phyloP scores from a whole-genome alignment of 2,329 filamentous ascomycete species.

The Meredithiella fracta region DNA sequence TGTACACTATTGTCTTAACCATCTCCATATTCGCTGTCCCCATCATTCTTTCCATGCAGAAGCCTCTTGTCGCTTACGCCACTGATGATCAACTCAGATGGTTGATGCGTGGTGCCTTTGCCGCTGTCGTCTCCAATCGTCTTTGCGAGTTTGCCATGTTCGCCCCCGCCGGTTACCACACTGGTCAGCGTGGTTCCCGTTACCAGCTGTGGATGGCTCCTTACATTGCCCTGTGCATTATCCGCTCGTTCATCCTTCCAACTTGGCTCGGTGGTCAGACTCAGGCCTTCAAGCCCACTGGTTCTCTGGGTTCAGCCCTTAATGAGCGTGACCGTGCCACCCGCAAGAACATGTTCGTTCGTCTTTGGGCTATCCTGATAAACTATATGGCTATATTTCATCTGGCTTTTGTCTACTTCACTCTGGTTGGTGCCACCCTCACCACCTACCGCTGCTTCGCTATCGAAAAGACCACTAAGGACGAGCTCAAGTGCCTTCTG shows the following conservation, averaged over 20 bases:
- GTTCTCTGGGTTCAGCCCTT: conserved; percentile 37
- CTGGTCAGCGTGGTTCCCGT: conserved; percentile 37
- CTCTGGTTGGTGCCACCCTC: conserved; percentile 32
- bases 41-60: conserved; percentile 39
- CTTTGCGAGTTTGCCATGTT: conserved; percentile 41
- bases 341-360: conserved; percentile 35
- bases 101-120: conserved; percentile 40
- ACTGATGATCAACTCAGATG: conserved; percentile 37
- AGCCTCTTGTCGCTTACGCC: conserved; percentile 39
- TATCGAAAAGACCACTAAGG: conserved; percentile 22
- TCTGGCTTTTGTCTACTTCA: conserved; percentile 36
- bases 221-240: conserved; percentile 40
- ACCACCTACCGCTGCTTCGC: conserved; percentile 35
- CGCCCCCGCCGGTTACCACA: conserved; percentile 41
- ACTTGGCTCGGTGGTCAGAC: conserved; percentile 42
- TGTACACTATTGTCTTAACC: conserved; percentile 39
- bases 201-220: conserved; percentile 48
- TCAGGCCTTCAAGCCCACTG: conserved; percentile 44
- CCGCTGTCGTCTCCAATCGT: conserved; percentile 33
- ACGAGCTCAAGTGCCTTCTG: conserved; percentile 34
- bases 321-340: conserved; percentile 39
- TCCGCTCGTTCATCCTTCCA: conserved; percentile 41
- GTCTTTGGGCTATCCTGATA: conserved; percentile 36
- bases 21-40: conserved; percentile 42
- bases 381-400: conserved; percentile 42